Percentiles rank a stretch among this genome's conserved stretches.
These are phyloP conservation scores for Citropsis articulata DNA, from an alignment of 345 rosid species.

Conservation along the genomic window DNA sequence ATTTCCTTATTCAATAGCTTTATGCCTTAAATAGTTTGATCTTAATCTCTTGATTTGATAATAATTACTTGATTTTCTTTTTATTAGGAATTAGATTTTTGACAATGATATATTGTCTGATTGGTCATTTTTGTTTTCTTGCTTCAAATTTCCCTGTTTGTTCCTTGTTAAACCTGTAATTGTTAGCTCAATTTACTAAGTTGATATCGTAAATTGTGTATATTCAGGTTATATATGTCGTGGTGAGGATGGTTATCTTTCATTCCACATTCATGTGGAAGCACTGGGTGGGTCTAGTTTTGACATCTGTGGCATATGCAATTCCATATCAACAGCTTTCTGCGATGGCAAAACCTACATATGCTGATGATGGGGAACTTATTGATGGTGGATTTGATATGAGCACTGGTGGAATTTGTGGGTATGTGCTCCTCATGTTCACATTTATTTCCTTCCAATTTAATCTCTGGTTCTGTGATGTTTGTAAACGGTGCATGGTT, in stretches of 20 bases:
- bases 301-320: slow-evolving; percentile 60
- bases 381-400: slow-evolving; percentile 86
- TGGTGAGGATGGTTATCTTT: slow-evolving; percentile 64
- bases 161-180: neutral
- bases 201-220: slow-evolving; percentile 10
- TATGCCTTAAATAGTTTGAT: neutral
- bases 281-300: slow-evolving; percentile 66
- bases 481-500: neutral
- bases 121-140: neutral
- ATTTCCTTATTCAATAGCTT: neutral
- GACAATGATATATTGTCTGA: neutral
- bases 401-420: slow-evolving; percentile 90
- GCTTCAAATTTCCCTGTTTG: neutral
- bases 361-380: slow-evolving; percentile 72
- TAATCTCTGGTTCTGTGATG: slow-evolving; percentile 1
- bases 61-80: neutral
- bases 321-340: slow-evolving; percentile 76
- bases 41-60: neutral
- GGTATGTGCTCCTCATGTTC: slow-evolving; percentile 37
- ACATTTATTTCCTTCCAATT: neutral
- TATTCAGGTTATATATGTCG: slow-evolving; percentile 53
- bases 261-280: slow-evolving; percentile 77
- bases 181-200: neutral
- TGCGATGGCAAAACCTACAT: slow-evolving; percentile 70
- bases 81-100: neutral